Evolutionary conservation across 2,329 filamentous ascomycete species (phyloP).

Genomic region (Fusarium haematococcum): DNA sequence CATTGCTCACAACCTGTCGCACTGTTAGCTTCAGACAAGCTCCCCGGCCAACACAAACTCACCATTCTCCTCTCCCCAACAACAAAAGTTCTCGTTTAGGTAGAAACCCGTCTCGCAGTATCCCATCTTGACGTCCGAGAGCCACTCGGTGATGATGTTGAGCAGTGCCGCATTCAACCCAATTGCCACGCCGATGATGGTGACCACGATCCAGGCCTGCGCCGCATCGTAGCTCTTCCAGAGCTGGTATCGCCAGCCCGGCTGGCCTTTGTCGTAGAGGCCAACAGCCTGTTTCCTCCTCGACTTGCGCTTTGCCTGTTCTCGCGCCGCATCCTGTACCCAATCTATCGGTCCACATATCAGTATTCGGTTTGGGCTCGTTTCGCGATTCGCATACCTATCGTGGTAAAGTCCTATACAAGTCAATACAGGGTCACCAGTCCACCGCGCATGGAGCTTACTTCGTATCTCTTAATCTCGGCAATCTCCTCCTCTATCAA

Average conservation of each 20-base stretch:
- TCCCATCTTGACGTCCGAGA: conserved; percentile 95
- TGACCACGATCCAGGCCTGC: conserved; percentile 98
- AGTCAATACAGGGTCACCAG: conserved; percentile 45
- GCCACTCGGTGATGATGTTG: conserved; percentile 97
- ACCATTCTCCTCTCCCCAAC: conserved; percentile 94
- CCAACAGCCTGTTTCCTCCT: conserved; percentile 78
- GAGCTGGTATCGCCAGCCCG: conserved; percentile 83
- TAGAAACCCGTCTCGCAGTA: conserved; percentile 97
- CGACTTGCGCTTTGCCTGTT: conserved; percentile 84
- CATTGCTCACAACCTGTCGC: conserved; percentile 82
- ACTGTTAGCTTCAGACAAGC: conserved; percentile 8
- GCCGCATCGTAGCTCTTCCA: conserved; percentile 94
- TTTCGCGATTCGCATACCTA: conserved; percentile 64
- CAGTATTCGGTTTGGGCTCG: conserved; percentile 45
- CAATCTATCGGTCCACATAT: conserved; percentile 71
- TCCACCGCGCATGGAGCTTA: conserved; percentile 48
- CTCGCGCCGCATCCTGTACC: conserved; percentile 96
- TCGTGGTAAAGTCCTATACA: conserved; percentile 87
- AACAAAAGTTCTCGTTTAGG: conserved; percentile 97
- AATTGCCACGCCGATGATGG: conserved; percentile 90
- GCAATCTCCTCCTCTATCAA: conserved; percentile 94
- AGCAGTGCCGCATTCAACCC: conserved; percentile 92
- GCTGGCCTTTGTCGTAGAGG: conserved; percentile 76
- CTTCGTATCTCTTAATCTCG: conserved; percentile 97
- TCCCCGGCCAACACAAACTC: conserved; percentile 32